phyloP scores from a whole-genome alignment of 257 asterid species.

The Anisodus acutangulus region DNA sequence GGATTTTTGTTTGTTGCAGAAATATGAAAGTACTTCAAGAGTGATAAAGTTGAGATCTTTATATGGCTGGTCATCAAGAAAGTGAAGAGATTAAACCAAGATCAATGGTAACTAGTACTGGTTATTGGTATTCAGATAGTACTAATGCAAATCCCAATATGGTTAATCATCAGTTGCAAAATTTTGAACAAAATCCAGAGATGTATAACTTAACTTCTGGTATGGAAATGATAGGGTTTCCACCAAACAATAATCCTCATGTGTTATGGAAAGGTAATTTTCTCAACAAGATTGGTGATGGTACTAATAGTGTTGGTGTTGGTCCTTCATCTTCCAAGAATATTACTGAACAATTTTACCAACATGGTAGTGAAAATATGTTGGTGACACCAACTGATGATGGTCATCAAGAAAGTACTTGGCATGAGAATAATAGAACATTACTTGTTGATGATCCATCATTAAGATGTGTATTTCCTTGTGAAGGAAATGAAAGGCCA shows the following conservation, averaged over 20 bases:
- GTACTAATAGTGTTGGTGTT: constrained; percentile 7
- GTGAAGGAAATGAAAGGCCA: constrained; percentile 81
- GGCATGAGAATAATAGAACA: constrained; percentile 42
- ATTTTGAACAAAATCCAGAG: constrained; percentile 49
- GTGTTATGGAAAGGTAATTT: constrained; percentile 54
- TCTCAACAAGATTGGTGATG: constrained; percentile 41
- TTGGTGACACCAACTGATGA: background rate
- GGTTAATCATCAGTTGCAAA: constrained; percentile 35
- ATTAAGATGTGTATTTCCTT: constrained; percentile 61
- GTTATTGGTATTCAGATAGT: constrained; percentile 54
- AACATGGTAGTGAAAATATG: constrained; percentile 32
- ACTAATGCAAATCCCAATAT: constrained; percentile 34
- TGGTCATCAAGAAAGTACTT: constrained; percentile 28
- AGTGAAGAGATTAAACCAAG: constrained; percentile 43
- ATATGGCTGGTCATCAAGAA: constrained; percentile 50
- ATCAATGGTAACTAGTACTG: constrained; percentile 46
- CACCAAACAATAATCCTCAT: constrained; percentile 44
- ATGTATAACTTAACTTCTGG: constrained; percentile 61
- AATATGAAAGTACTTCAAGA: constrained; percentile 20
- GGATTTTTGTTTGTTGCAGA: constrained; percentile 31
- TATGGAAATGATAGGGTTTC: constrained; percentile 78
- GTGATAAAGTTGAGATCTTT: constrained; percentile 25
- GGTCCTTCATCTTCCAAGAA: constrained; percentile 49
- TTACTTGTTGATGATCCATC: constrained; percentile 55
- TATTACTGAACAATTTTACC: constrained; percentile 43